Percentiles rank a stretch among this genome's conserved stretches.
phyloP scores from a whole-genome alignment of 2,329 filamentous ascomycete species.

The Alternaria triticimaculans region DNA sequence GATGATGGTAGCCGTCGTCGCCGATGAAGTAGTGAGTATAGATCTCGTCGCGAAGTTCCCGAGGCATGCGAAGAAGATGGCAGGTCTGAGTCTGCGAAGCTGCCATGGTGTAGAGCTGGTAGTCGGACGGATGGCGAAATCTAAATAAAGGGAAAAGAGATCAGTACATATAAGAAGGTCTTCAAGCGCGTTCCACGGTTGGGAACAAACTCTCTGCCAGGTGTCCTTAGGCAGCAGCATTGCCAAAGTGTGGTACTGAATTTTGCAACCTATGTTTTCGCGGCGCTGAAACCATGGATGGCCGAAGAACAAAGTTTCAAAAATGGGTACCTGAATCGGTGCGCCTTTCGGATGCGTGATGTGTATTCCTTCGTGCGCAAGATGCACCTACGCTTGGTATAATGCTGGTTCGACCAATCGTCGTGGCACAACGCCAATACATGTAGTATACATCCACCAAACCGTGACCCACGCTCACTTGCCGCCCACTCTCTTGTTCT shows the following conservation, averaged over 20 bases:
- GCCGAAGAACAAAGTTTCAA: neutral
- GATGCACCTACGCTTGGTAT: neutral
- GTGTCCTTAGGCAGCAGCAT: neutral
- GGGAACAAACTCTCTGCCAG: neutral
- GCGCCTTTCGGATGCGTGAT: neutral
- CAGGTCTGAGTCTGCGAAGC: neutral
- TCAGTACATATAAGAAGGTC: neutral
- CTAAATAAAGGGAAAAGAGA: too few species aligned
- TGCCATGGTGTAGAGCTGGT: neutral
- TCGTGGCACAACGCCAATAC: neutral
- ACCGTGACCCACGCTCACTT: slow-evolving; percentile 44
- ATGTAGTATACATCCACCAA: slow-evolving; percentile 24
- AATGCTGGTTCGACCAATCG: neutral
- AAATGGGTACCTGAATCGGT: neutral
- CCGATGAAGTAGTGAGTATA: neutral
- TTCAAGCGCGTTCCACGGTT: too few species aligned
- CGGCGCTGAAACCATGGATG: neutral
- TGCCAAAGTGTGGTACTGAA: neutral
- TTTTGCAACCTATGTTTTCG: neutral
- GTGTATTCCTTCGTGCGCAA: neutral
- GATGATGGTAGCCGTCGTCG: neutral
- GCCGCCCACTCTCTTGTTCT: slow-evolving; percentile 74
- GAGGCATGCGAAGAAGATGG: neutral
- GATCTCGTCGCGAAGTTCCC: neutral
- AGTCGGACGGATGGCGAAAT: too few species aligned